Conservation (phyloP, 2,329 filamentous ascomycete species). For the Alternaria metachromatica region DNA sequence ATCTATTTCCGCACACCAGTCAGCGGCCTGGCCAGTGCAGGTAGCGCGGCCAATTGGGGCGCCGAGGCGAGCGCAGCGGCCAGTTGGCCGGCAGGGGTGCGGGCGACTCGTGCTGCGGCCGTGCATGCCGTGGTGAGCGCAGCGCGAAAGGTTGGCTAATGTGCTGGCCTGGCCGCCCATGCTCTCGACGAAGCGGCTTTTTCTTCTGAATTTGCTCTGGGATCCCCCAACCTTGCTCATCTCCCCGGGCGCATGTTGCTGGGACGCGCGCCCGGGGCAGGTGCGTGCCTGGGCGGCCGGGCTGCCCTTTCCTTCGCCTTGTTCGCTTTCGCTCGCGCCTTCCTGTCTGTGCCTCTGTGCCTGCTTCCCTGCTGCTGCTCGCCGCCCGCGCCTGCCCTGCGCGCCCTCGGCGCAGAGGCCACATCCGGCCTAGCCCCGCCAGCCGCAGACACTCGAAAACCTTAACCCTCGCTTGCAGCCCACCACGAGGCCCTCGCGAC, state of each 20-base stretch:
- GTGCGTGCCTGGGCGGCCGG: not conserved
- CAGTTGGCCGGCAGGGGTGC: conserved; percentile 12
- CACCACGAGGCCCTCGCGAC: conserved; percentile 19
- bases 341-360: not conserved
- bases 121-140: conserved; percentile 20
- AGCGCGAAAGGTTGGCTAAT: conserved; percentile 11
- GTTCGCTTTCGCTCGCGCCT: conserved; percentile 4
- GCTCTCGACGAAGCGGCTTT: not conserved
- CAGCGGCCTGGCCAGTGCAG: conserved; percentile 33
- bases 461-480: conserved; percentile 20
- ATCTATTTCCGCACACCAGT: conserved; percentile 43
- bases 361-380: not conserved
- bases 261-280: not conserved
- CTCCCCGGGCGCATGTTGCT: not conserved
- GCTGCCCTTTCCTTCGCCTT: conserved; percentile 13
- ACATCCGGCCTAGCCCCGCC: conserved; percentile 17
- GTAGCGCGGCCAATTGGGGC: conserved; percentile 31
- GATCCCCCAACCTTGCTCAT: not conserved
- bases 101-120: conserved; percentile 31
- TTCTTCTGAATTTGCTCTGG: not conserved
- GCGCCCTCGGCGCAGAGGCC: conserved; percentile 11
- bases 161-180: conserved; percentile 9
- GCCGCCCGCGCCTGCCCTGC: conserved; percentile 8
- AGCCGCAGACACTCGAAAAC: conserved; percentile 3
- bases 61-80: conserved; percentile 17